A percentile compares a stretch with the other conserved stretches of the same genome.
These are phyloP conservation scores for Ganoderma lucidum DNA, from an alignment of 1,284 basidiomycete genomes.

Conservation along the genomic window DNA sequence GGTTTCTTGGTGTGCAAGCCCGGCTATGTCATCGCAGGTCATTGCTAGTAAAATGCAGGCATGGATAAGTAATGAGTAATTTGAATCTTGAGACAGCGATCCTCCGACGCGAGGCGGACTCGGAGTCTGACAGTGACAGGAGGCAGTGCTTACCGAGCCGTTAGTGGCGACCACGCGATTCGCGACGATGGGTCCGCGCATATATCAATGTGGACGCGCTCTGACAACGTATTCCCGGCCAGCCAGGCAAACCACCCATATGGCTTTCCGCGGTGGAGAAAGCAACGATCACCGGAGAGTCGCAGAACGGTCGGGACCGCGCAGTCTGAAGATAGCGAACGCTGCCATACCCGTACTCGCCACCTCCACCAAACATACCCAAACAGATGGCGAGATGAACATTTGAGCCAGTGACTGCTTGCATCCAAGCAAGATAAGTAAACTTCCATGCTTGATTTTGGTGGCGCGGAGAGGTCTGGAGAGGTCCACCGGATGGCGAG, in stretches of 20 bases:
- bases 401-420: neutral
- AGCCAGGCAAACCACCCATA: too few species aligned
- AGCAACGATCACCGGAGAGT: too few species aligned
- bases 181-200: neutral
- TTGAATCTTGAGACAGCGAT: neutral
- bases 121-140: neutral
- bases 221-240: neutral
- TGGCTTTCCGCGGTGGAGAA: too few species aligned
- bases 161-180: neutral
- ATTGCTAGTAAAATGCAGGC: too few species aligned
- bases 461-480: neutral
- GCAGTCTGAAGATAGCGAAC: too few species aligned
- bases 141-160: neutral
- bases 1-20: neutral
- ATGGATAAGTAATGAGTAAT: neutral
- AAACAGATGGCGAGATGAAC: neutral
- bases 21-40: too few species aligned
- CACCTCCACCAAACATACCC: neutral
- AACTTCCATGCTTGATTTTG: neutral
- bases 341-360: too few species aligned
- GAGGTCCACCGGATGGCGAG: neutral
- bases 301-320: too few species aligned
- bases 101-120: neutral
- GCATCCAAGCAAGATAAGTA: neutral
- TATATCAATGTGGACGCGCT: neutral